Evolutionary conservation across 2,329 filamentous ascomycete genomes (phyloP), one percentile per base, ranked within the genome.

Genomic region (Metarhizium humberi): DNA sequence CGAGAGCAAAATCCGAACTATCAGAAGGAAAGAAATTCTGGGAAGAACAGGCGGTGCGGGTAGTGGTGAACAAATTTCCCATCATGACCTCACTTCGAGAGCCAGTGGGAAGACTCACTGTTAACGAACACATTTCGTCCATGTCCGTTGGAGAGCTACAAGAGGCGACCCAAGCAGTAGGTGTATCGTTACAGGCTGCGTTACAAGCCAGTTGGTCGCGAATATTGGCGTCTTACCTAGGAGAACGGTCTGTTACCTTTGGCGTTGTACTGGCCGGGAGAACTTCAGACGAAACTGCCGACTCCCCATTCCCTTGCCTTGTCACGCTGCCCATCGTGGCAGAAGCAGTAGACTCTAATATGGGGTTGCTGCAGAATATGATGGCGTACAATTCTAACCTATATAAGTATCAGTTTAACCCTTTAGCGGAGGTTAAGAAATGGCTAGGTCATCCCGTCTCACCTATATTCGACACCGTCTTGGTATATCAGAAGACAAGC

Each of bases 191-290:
- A 13, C 90, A 95, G 68, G 85, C 86, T 3, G 79, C 83, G 1
- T 80, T 89, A 0, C 87, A 95, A 67, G 86, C 85, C 3, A 81
- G 88, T 2, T 96, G 92, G 92, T 79, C 86, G 2, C 78, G 84
- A 7, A 64, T 96, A 0, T 75, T 96, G 0, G 78, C 87, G 0
- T 81, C 85, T 0, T 96, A 96, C 63, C 78, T 85, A 14, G 91
- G 90, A 1, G 90, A 96, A 64, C 64, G 73, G 3, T 78, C 78
- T 6, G 84, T 94, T 0, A 85, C 86, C 0, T 95, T 94, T 66
- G 92, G 92, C 0, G 77, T 88, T 14, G 88, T 92, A 0, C 75
- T 96, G 7, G 92, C 92, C 8, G 90, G 90, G 1, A 78, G 90
- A 38, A 83, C 79, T 3, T 77, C 78, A 0, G 78, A 85, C 4